These are phyloP conservation scores for Lentinula sp. DNA, from an alignment of 768 basidiomycete species.

Conservation along the genomic window DNA sequence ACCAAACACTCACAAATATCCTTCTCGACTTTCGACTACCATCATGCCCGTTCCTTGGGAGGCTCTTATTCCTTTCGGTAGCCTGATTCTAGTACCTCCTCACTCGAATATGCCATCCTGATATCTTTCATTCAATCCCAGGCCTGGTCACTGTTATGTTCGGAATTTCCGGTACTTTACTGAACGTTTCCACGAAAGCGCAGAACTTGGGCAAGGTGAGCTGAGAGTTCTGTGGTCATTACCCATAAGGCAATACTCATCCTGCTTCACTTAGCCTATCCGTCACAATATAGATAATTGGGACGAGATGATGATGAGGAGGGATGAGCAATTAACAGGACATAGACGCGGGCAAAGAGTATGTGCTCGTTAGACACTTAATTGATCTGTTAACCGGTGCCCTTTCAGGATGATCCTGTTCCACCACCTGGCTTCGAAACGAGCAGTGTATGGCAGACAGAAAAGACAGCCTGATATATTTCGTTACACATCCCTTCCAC, in stretches of 20 bases:
- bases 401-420: conserved; percentile 51
- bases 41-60: conserved; percentile 97
- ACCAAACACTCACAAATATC: conserved; percentile 1
- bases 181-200: conserved; percentile 68
- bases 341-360: conserved; percentile 83
- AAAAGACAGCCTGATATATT: conserved; percentile 36
- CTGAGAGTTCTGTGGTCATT: not conserved
- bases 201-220: conserved; percentile 90
- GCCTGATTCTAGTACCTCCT: not conserved
- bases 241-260: not conserved
- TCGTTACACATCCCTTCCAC: conserved; percentile 7
- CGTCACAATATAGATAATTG: conserved; percentile 83
- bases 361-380: conserved; percentile 22
- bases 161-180: conserved; percentile 82
- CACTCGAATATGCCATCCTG: not conserved
- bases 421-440: conserved; percentile 69
- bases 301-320: conserved; percentile 96
- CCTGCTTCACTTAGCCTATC: conserved; percentile 47
- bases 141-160: conserved; percentile 86
- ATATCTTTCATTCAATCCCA: conserved; percentile 20
- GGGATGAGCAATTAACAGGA: conserved; percentile 85
- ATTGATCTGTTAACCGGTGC: not conserved
- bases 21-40: conserved; percentile 6
- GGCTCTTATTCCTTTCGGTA: conserved; percentile 94
- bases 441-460: conserved; percentile 70